Conservation (phyloP, 768 basidiomycete genomes). For the Hebeloma cylindrosporum region DNA sequence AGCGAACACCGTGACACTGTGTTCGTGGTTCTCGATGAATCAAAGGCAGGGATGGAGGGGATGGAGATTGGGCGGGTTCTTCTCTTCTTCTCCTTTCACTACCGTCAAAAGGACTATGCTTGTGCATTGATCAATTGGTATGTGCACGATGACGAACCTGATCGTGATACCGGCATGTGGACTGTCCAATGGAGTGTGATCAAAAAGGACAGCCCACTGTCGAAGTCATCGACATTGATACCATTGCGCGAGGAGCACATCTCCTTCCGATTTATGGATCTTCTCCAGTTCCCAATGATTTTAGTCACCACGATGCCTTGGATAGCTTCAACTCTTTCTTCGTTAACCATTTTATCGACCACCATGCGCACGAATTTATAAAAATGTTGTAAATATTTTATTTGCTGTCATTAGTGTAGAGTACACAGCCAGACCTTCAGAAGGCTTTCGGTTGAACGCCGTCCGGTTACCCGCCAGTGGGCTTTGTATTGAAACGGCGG, state of each 20-base stretch:
- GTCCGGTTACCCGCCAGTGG: too few relatives aligned
- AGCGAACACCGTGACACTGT: conserved; percentile 26
- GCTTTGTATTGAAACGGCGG: too few relatives aligned
- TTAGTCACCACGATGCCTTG: conserved; percentile 21
- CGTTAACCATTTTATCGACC: conserved; percentile 33
- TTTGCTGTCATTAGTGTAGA: too few relatives aligned
- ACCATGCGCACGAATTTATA: conserved; percentile 32
- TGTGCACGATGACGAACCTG: conserved; percentile 12
- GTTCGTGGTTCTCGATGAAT: conserved; percentile 25
- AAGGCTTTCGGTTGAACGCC: too few relatives aligned
- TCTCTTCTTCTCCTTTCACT: conserved; percentile 32
- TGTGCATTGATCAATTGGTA: conserved; percentile 35
- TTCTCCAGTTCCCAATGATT: conserved; percentile 15
- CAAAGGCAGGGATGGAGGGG: conserved; percentile 25
- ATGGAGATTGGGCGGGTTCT: conserved; percentile 25
- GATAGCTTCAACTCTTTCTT: conserved; percentile 28
- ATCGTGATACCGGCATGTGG: conserved; percentile 35
- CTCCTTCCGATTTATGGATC: conserved; percentile 29
- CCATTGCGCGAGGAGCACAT: conserved; percentile 28
- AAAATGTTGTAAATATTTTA: too few relatives aligned
- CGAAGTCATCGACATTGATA: conserved; percentile 25
- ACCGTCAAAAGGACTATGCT: conserved; percentile 1
- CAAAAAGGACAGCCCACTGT: conserved; percentile 6
- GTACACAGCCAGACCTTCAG: too few relatives aligned
- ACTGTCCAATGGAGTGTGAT: conserved; percentile 22